Evolutionary conservation across 768 basidiomycete genomes (phyloP).

Genomic region (Tricholoma bakamatsutake): DNA sequence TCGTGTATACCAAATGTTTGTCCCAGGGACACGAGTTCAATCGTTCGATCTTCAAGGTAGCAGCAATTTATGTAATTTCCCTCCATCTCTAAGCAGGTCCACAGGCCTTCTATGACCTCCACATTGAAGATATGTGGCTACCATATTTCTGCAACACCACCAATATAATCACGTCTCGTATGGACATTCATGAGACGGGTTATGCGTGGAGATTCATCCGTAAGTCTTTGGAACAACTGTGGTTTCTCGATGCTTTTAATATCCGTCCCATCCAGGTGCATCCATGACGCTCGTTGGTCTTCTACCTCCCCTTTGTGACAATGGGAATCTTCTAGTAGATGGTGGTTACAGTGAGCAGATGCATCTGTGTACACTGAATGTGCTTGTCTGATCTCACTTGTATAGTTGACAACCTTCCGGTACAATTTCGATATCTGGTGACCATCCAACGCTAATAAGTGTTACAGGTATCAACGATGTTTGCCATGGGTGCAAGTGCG

Average conservation of each 20-base stretch:
- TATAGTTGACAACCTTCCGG: conserved; percentile 85
- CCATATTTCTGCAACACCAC: conserved; percentile 98
- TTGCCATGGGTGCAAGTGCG: conserved; percentile 81
- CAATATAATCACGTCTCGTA: conserved; percentile 91
- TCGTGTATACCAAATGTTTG: conserved; percentile 1
- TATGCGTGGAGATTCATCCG: conserved; percentile 96
- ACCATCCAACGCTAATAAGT: conserved; percentile 1
- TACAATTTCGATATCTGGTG: conserved; percentile 24
- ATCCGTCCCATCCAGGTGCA: conserved; percentile 50
- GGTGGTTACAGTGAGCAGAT: conserved; percentile 71
- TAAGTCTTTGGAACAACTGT: conserved; percentile 24
- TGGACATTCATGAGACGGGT: conserved; percentile 98
- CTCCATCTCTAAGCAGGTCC: not conserved
- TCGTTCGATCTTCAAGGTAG: conserved; percentile 86
- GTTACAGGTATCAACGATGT: conserved; percentile 82
- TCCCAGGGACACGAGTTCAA: conserved; percentile 90
- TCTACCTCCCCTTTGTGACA: conserved; percentile 90
- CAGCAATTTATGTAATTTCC: not conserved
- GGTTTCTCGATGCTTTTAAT: conserved; percentile 5
- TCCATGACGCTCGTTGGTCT: conserved; percentile 98
- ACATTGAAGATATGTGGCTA: conserved; percentile 98
- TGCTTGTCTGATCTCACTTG: conserved; percentile 6
- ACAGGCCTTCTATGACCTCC: conserved; percentile 87
- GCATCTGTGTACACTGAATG: not conserved
- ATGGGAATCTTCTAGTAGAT: conserved; percentile 88